These are phyloP conservation scores for Tilletiopsis washingtonensis DNA, from an alignment of 1,284 basidiomycete species.

Conservation along the genomic window DNA sequence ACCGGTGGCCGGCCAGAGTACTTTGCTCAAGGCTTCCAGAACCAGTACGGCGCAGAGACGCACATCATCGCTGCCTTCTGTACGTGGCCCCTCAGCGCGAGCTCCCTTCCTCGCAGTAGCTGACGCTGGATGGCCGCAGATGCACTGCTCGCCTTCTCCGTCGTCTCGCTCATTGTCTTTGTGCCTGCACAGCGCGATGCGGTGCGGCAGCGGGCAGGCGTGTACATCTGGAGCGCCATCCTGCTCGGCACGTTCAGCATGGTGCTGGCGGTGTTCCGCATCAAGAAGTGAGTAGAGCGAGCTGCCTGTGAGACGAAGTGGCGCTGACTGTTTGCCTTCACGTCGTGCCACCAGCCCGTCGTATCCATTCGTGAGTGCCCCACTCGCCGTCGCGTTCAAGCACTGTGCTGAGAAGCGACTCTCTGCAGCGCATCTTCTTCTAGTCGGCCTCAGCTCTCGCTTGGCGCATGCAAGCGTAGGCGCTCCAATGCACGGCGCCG, in stretches of 20 bases:
- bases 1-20: conserved; percentile 58
- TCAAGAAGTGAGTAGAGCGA: conserved; percentile 67
- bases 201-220: conserved; percentile 67
- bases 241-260: conserved; percentile 79
- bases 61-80: conserved; percentile 79
- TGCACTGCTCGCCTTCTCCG: conserved; percentile 68
- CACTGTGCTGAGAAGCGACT: too few relatives aligned
- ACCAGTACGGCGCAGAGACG: conserved; percentile 85
- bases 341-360: too few relatives aligned
- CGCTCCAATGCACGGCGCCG: too few relatives aligned
- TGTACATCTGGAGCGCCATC: conserved; percentile 81
- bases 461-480: too few relatives aligned
- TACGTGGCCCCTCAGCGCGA: conserved; percentile 51
- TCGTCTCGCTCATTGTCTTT: conserved; percentile 72
- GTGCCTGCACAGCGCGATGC: conserved; percentile 70
- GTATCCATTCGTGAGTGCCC: too few relatives aligned
- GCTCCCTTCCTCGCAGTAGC: background rate
- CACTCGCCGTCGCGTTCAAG: too few relatives aligned
- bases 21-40: conserved; percentile 80
- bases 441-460: too few relatives aligned
- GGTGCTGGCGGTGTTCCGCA: conserved; percentile 76
- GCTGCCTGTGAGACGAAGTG: too few relatives aligned
- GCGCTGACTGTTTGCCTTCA: too few relatives aligned
- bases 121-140: conserved; percentile 56
- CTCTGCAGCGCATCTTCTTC: too few relatives aligned